phyloP scores from a whole-genome alignment of 1,284 basidiomycete genomes.

The Fistulinella staudtii region DNA sequence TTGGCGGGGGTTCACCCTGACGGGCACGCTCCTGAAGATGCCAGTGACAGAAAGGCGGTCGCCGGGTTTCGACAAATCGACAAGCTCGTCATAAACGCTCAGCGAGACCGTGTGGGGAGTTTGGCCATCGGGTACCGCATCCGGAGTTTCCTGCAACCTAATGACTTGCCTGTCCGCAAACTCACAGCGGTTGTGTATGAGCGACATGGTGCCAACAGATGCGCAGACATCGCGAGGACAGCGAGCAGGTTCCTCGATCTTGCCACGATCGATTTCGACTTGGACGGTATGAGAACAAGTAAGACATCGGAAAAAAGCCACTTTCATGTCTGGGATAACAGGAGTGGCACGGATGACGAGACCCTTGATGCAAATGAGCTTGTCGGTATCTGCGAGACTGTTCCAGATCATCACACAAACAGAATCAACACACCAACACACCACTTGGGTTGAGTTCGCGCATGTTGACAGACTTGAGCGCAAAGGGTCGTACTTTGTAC shows the following conservation, averaged over 20 bases:
- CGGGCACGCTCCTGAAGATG: slow-evolving; percentile 92
- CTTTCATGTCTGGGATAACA: slow-evolving; percentile 98
- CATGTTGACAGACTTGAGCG: slow-evolving; percentile 83
- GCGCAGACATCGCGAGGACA: slow-evolving; percentile 94
- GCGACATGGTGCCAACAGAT: slow-evolving; percentile 83
- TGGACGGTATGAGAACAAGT: slow-evolving; percentile 93
- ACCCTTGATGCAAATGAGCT: slow-evolving; percentile 93
- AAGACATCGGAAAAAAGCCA: slow-evolving; percentile 97
- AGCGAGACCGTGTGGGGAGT: slow-evolving; percentile 96
- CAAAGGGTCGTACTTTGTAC: slow-evolving; percentile 92
- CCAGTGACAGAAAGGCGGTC: slow-evolving; percentile 91
- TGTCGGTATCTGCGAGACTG: slow-evolving; percentile 80
- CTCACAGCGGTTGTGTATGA: slow-evolving; percentile 96
- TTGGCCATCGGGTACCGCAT: slow-evolving; percentile 96
- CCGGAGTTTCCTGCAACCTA: slow-evolving; percentile 94
- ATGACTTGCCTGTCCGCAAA: slow-evolving; percentile 96
- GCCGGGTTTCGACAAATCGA: slow-evolving; percentile 92
- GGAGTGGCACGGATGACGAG: slow-evolving; percentile 97
- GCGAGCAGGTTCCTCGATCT: slow-evolving; percentile 87
- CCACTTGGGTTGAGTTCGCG: slow-evolving; percentile 86
- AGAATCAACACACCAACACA: slow-evolving; percentile 32
- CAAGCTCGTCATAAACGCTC: slow-evolving; percentile 96
- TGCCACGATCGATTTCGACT: slow-evolving; percentile 94
- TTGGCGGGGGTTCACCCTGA: slow-evolving; percentile 90
- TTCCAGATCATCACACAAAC: slow-evolving; percentile 2